Evolutionary conservation across 371 early-diverging fungal genomes (phyloP).

Genomic region (Rhizopus microsporus): DNA sequence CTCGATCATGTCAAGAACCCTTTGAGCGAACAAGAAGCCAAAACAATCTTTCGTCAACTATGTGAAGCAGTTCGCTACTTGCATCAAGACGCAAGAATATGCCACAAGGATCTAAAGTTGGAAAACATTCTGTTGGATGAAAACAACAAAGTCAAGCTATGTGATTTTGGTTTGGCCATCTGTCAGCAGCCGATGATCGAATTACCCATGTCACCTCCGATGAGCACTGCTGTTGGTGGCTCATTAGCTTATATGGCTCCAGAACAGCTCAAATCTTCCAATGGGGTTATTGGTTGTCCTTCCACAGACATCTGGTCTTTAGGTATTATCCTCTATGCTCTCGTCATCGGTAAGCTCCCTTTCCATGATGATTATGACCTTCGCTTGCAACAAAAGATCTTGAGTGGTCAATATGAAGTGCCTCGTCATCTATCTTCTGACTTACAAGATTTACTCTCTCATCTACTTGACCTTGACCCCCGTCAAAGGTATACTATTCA

Average conservation of each 20-base stretch:
- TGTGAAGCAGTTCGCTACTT: constrained; percentile 73
- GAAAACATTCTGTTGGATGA: constrained; percentile 79
- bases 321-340: constrained; percentile 73
- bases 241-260: constrained; percentile 77
- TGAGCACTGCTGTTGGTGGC: constrained; percentile 48
- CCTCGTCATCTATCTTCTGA: constrained; percentile 22
- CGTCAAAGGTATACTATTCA: constrained; percentile 16
- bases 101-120: constrained; percentile 89
- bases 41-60: constrained; percentile 67
- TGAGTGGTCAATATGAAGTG: constrained; percentile 46
- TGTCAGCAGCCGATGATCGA: constrained; percentile 36
- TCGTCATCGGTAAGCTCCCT: constrained; percentile 69
- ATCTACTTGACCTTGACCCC: constrained; percentile 23
- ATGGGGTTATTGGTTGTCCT: constrained; percentile 43
- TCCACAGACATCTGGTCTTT: constrained; percentile 81
- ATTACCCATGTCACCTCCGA: constrained; percentile 16
- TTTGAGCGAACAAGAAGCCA: constrained; percentile 47
- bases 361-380: constrained; percentile 75
- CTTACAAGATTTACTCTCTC: constrained; percentile 16
- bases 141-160: constrained; percentile 61
- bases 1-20: constrained; percentile 45
- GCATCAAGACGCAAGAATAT: constrained; percentile 69
- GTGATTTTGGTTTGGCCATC: constrained; percentile 86
- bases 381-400: constrained; percentile 65
- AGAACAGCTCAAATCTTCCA: constrained; percentile 57